phyloP scores from a whole-genome alignment of 2,329 filamentous ascomycete genomes.

The Aspergillus thermomutatus region DNA sequence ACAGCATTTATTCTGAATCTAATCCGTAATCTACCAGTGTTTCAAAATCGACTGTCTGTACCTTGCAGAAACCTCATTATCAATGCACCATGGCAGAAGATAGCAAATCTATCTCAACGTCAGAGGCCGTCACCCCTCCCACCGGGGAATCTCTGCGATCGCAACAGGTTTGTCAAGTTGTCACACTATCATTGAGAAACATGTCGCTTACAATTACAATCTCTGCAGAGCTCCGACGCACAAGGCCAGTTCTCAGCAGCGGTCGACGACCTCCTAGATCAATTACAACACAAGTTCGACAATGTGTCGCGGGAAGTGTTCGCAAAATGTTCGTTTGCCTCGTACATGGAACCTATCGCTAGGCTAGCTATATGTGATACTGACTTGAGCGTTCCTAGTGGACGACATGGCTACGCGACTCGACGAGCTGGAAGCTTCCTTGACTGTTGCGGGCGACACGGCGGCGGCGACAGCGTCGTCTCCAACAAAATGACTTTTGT shows the following conservation, averaged over 20 bases:
- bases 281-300: conserved; percentile 80
- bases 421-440: conserved; percentile 74
- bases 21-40: not conserved
- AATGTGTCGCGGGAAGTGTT: conserved; percentile 83
- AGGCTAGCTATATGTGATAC: not conserved
- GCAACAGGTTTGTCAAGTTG: conserved; percentile 16
- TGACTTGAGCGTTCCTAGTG: conserved; percentile 54
- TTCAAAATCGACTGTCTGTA: not conserved
- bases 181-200: not conserved
- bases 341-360: not conserved
- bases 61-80: not conserved
- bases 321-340: conserved; percentile 67
- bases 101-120: conserved; percentile 13
- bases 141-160: conserved; percentile 20
- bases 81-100: conserved; percentile 21
- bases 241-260: conserved; percentile 64
- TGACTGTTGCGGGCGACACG: conserved; percentile 54
- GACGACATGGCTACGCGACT: conserved; percentile 88
- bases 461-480: conserved; percentile 17
- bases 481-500: conserved; percentile 11
- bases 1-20: not conserved
- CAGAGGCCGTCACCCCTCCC: conserved; percentile 12
- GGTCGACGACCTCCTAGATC: conserved; percentile 82
- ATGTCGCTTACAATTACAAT: conserved; percentile 8
- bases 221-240: conserved; percentile 25